Percentiles rank a stretch among this genome's conserved stretches.
phyloP scores from a whole-genome alignment of 2,329 filamentous ascomycete species.

The Emmonsia crescens region DNA sequence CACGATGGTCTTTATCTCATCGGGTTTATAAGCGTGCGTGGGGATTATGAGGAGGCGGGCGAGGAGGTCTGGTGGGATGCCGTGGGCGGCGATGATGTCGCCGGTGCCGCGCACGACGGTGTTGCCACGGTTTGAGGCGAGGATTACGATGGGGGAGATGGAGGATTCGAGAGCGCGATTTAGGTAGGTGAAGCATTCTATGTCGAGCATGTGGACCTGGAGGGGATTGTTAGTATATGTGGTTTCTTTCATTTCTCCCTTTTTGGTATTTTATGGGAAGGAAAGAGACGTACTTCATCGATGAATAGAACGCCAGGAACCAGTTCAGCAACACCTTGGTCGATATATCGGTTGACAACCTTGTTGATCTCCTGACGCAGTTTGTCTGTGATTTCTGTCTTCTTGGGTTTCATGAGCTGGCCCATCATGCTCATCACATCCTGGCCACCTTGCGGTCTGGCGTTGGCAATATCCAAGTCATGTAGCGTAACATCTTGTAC shows the following conservation, averaged over 20 bases:
- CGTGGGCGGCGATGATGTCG: constrained; percentile 71
- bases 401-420: constrained; percentile 98
- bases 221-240: constrained; percentile 9
- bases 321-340: constrained; percentile 92
- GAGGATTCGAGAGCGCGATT: constrained; percentile 94
- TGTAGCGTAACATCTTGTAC: constrained; percentile 97
- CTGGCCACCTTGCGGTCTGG: constrained; percentile 88
- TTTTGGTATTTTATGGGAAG: constrained; percentile 7
- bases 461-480: constrained; percentile 91
- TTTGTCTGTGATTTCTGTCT: constrained; percentile 99
- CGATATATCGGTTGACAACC: constrained; percentile 97
- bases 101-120: constrained; percentile 83
- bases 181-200: constrained; percentile 98
- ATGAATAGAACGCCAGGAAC: constrained; percentile 98
- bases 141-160: constrained; percentile 92
- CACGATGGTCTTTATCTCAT: constrained; percentile 90
- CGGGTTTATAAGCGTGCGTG: constrained; percentile 74
- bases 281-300: constrained; percentile 60
- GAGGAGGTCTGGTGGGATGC: constrained; percentile 86
- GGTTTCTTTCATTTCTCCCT: not conserved
- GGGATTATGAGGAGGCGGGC: constrained; percentile 92
- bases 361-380: constrained; percentile 95
- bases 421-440: constrained; percentile 99
- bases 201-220: constrained; percentile 97
- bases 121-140: constrained; percentile 92